These are phyloP conservation scores for Chrysosporium queenslandicum DNA, from an alignment of 2,329 filamentous ascomycete species.

Conservation along the genomic window DNA sequence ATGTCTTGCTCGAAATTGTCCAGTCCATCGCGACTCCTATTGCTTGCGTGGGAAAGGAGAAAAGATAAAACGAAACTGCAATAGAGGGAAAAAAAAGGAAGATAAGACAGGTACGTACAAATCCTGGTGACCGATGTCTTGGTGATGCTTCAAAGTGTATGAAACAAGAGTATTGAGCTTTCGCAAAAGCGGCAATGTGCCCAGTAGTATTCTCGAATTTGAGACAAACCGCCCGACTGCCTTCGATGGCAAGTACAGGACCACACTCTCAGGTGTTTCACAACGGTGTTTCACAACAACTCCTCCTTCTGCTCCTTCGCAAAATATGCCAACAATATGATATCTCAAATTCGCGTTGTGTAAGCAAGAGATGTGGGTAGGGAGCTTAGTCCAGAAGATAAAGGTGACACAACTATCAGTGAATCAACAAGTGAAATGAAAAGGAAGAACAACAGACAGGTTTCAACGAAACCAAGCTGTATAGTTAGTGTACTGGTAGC, in stretches of 20 bases:
- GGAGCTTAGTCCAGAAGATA: constrained; percentile 2
- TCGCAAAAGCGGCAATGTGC: constrained; percentile 15
- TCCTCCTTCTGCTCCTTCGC: constrained; percentile 8
- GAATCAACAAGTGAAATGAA: constrained; percentile 4
- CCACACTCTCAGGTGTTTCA: constrained; percentile 11
- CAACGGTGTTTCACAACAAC: too few species aligned
- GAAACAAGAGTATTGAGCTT: constrained; percentile 10
- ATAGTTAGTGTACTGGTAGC: background rate
- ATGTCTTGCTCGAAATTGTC: background rate
- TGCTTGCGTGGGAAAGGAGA: background rate
- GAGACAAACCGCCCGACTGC: constrained; percentile 19
- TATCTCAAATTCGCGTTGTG: constrained; percentile 6
- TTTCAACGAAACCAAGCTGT: constrained; percentile 5
- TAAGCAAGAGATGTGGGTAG: constrained; percentile 1
- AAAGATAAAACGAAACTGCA: constrained; percentile 6
- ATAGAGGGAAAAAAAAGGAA: constrained; percentile 13
- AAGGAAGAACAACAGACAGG: constrained; percentile 1
- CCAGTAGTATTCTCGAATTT: constrained; percentile 14
- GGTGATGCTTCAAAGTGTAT: constrained; percentile 10
- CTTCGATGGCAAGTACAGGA: constrained; percentile 23
- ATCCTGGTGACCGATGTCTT: constrained; percentile 16
- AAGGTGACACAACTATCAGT: constrained; percentile 5
- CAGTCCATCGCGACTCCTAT: background rate
- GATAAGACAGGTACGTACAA: constrained; percentile 21
- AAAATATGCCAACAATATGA: constrained; percentile 14